Percentiles rank a stretch among this genome's conserved stretches.
Conservation (phyloP, 306 rosid genomes). For the Cucumis sativus region DNA sequence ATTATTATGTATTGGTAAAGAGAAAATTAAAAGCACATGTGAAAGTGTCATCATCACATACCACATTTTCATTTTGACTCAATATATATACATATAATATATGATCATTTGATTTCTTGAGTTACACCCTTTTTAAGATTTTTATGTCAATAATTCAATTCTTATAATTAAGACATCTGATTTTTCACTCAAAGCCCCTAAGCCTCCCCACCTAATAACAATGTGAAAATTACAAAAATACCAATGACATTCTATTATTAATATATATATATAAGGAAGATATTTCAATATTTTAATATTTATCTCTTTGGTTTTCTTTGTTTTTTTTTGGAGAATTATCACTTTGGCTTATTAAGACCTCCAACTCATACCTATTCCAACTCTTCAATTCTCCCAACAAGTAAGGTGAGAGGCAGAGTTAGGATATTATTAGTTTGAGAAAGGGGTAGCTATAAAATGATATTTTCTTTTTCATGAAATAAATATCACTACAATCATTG, state of each 20-base stretch:
- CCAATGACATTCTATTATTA: no score
- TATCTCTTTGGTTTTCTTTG: not conserved
- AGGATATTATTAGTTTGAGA: not conserved
- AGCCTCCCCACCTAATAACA: not conserved
- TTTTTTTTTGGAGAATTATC: no score
- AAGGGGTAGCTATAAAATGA: no score
- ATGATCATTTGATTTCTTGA: not conserved
- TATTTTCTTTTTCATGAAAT: no score
- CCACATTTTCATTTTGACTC: not conserved
- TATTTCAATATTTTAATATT: not conserved
- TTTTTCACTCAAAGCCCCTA: not conserved
- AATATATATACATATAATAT: not conserved
- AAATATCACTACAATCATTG: not conserved
- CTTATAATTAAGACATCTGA: not conserved
- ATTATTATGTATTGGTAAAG: not conserved
- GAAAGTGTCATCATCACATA: not conserved
- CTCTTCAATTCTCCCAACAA: no score
- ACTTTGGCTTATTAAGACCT: not conserved
- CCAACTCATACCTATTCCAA: not conserved
- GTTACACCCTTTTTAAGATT: not conserved
- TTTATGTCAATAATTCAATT: not conserved
- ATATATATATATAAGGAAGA: no score
- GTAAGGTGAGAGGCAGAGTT: not conserved
- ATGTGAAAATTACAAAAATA: not conserved
- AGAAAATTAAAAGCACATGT: not conserved